Conservation (phyloP, 352 stramenopile genomes). For the Phytophthora ramorum region DNA sequence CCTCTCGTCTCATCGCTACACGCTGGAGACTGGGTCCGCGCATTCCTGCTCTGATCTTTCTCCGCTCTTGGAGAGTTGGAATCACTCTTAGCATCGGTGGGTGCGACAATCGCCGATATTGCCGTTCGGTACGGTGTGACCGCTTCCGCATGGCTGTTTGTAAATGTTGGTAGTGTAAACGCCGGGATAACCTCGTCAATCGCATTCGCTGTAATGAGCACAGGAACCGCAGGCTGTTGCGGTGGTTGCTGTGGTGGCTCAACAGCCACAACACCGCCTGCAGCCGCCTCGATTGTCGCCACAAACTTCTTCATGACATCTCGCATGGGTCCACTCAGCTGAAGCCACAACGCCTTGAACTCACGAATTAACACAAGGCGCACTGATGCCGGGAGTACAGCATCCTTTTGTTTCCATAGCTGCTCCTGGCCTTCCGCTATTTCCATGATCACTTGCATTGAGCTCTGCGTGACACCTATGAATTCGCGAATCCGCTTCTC, state of each 20-base stretch:
- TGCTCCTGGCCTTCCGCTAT: slow-evolving; percentile 58
- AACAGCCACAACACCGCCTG: slow-evolving; percentile 28
- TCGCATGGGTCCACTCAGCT: slow-evolving; percentile 55
- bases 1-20: slow-evolving; percentile 5
- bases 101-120: slow-evolving; percentile 37
- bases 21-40: neutral
- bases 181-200: slow-evolving; percentile 33
- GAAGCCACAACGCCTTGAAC: slow-evolving; percentile 54
- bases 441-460: slow-evolving; percentile 61
- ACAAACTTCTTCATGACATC: slow-evolving; percentile 56
- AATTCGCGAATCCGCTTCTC: slow-evolving; percentile 74
- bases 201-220: slow-evolving; percentile 11
- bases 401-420: slow-evolving; percentile 58
- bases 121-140: slow-evolving; percentile 39
- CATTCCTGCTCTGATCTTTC: neutral
- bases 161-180: slow-evolving; percentile 29
- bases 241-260: slow-evolving; percentile 5
- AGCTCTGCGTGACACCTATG: slow-evolving; percentile 54
- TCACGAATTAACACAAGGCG: slow-evolving; percentile 45
- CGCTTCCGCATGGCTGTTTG: slow-evolving; percentile 14
- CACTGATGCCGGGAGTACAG: slow-evolving; percentile 42
- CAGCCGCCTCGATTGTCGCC: slow-evolving; percentile 30
- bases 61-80: slow-evolving; percentile 1
- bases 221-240: neutral
- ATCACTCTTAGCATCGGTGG: slow-evolving; percentile 1